Percentiles rank a stretch among this genome's conserved stretches.
These are phyloP conservation scores for Vitis rupestris DNA, from an alignment of 164 flowering plant species.

Conservation along the genomic window DNA sequence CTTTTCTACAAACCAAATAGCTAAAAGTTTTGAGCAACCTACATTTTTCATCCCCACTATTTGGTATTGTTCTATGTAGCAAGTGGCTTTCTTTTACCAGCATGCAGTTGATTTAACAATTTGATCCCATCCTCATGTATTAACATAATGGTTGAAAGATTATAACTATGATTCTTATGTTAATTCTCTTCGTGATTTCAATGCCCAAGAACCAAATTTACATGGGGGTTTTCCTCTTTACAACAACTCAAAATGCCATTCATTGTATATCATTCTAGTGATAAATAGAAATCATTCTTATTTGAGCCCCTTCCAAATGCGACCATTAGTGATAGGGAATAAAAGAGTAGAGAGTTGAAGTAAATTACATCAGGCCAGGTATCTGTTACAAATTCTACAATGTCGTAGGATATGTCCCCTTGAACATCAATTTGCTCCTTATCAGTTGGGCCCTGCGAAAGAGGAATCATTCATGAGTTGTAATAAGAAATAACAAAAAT, in stretches of 20 bases:
- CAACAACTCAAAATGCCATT: too few relatives aligned
- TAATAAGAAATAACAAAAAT: background rate
- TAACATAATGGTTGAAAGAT: background rate
- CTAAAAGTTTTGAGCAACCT: too few relatives aligned
- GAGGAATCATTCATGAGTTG: constrained; percentile 13
- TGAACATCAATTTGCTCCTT: constrained; percentile 99
- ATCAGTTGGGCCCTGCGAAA: constrained; percentile 82
- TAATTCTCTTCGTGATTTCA: background rate
- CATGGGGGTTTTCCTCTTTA: too few relatives aligned
- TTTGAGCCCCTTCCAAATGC: background rate
- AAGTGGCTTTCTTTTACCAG: background rate
- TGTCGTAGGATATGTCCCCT: constrained; percentile 86
- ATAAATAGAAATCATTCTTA: background rate
- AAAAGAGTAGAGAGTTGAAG: background rate
- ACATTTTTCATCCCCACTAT: too few relatives aligned
- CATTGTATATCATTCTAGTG: background rate
- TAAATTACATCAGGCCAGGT: constrained; percentile 90
- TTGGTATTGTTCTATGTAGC: background rate
- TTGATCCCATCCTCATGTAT: background rate
- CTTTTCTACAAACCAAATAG: too few relatives aligned
- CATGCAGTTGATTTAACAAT: background rate
- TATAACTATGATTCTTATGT: background rate
- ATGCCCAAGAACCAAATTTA: too few relatives aligned
- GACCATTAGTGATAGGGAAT: background rate
- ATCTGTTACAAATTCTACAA: constrained; percentile 87